These are phyloP conservation scores for Tritrichomonas foetus DNA, from an alignment of 208 protist genomes.

Conservation along the genomic window DNA sequence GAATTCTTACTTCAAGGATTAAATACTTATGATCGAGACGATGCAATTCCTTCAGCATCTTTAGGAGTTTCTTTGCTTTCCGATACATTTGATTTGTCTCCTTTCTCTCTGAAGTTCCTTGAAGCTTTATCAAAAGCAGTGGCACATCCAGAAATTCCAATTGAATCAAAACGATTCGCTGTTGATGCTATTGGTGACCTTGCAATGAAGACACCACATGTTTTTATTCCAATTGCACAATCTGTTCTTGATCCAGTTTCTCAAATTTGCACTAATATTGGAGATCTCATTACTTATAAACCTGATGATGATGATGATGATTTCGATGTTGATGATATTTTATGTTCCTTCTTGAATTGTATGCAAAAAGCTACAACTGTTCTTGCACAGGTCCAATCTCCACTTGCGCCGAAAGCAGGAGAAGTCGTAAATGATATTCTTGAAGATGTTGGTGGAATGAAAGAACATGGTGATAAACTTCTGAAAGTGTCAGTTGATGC, in stretches of 20 bases:
- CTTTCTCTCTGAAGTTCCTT: neutral
- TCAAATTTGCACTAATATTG: neutral
- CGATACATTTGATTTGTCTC: neutral
- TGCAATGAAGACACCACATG: neutral
- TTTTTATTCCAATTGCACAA: neutral
- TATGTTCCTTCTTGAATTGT: neutral
- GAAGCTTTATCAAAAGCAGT: neutral
- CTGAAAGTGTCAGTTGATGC: neutral
- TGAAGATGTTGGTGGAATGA: neutral
- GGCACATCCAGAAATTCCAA: neutral
- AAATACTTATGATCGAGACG: neutral
- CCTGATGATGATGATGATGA: neutral
- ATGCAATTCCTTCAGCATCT: neutral
- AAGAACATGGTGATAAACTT: neutral
- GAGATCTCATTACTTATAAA: neutral
- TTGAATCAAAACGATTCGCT: neutral
- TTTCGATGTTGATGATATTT: neutral
- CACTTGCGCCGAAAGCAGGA: neutral
- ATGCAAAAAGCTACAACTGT: neutral
- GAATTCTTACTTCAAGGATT: neutral
- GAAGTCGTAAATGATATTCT: neutral
- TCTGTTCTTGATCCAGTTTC: neutral
- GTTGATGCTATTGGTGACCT: neutral
- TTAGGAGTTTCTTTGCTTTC: neutral
- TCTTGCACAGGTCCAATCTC: neutral